These are phyloP conservation scores for Rubia yunnanensis DNA, from an alignment of 257 asterid species.

Conservation along the genomic window DNA sequence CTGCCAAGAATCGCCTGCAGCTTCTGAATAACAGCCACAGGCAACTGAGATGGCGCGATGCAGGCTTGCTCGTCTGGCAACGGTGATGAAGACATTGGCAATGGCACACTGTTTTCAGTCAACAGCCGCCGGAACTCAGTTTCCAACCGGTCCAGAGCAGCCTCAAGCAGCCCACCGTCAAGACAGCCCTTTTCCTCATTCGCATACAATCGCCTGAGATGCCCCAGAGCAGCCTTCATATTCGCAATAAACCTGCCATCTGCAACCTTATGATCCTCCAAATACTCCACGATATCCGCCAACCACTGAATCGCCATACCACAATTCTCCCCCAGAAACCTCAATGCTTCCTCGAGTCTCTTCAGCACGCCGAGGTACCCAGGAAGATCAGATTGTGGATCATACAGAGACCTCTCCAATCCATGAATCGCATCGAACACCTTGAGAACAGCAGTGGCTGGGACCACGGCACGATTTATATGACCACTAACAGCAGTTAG, in stretches of 20 bases:
- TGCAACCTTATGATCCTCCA: conserved; percentile 78
- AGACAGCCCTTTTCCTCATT: conserved; percentile 59
- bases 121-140: conserved; percentile 56
- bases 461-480: conserved; percentile 80
- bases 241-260: conserved; percentile 52
- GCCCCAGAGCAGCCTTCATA: conserved; percentile 42
- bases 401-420: conserved; percentile 65
- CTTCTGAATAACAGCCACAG: conserved; percentile 60
- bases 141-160: conserved; percentile 56
- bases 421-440: conserved; percentile 92
- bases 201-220: conserved; percentile 42
- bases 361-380: conserved; percentile 70
- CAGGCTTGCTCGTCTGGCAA: conserved; percentile 49
- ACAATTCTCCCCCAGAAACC: conserved; percentile 66
- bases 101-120: conserved; percentile 46
- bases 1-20: conserved; percentile 71
- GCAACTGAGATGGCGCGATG: conserved; percentile 70
- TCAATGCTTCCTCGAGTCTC: conserved; percentile 71
- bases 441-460: conserved; percentile 89
- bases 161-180: conserved; percentile 79
- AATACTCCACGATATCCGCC: conserved; percentile 75
- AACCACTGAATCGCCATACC: conserved; percentile 88
- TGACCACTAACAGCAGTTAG: conserved; percentile 67
- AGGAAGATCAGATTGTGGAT: conserved; percentile 56
- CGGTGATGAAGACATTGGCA: conserved; percentile 54